Percentiles rank a stretch among this genome's conserved stretches.
These are phyloP conservation scores for Ajuga reptans DNA, from an alignment of 305 asterid genomes.

Conservation along the genomic window DNA sequence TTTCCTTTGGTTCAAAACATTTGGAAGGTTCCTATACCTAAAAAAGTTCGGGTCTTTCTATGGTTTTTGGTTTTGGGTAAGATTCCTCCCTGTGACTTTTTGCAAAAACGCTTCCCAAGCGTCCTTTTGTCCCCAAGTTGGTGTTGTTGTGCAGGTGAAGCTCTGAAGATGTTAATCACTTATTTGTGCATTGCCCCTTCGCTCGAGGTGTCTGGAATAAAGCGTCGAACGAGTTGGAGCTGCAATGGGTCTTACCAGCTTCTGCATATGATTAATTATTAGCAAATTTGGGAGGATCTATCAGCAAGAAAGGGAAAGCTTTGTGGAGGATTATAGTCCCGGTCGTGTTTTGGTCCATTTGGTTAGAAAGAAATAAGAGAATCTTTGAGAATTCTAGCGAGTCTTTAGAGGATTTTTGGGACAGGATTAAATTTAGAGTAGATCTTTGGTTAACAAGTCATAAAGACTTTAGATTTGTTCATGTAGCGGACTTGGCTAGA, in stretches of 20 bases:
- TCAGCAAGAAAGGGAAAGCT: background rate
- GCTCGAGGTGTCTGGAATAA: background rate
- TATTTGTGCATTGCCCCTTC: background rate
- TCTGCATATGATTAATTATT: background rate
- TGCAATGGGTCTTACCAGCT: background rate
- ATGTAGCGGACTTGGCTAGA: too few relatives aligned
- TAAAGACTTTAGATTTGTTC: too few relatives aligned
- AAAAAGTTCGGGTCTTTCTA: background rate
- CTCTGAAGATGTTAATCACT: background rate
- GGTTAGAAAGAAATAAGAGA: background rate
- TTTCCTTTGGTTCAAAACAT: background rate
- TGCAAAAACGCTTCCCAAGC: background rate
- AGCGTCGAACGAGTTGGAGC: background rate
- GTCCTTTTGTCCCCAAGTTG: background rate
- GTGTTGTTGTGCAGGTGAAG: background rate
- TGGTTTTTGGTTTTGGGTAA: background rate
- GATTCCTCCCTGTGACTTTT: background rate
- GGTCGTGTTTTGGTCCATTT: too few relatives aligned
- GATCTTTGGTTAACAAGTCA: background rate
- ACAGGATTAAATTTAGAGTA: background rate
- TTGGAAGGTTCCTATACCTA: background rate
- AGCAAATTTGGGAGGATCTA: background rate
- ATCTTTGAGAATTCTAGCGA: background rate
- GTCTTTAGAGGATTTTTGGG: background rate
- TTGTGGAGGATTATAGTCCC: too few relatives aligned